These are phyloP conservation scores for Casuarina glauca DNA, from an alignment of 306 rosid species.

Conservation along the genomic window DNA sequence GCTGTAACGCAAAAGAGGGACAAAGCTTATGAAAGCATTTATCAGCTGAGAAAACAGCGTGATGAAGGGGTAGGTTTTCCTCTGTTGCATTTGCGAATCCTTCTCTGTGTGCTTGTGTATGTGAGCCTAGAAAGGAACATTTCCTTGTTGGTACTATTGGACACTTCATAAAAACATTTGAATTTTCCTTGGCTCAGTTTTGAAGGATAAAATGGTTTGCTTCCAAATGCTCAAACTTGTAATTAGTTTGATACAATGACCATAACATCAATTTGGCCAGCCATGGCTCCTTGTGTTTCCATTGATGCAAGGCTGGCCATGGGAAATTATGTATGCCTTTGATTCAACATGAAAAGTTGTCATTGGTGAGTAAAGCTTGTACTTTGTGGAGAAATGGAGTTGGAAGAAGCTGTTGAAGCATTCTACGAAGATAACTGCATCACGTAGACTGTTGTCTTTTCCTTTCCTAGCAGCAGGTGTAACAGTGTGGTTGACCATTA, in stretches of 20 bases:
- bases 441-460: neutral
- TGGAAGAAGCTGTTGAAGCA: neutral
- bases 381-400: neutral
- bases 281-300: neutral
- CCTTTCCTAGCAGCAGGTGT: neutral
- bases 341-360: neutral
- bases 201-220: neutral
- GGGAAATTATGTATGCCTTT: neutral
- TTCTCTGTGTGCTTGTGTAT: neutral
- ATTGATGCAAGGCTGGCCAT: neutral
- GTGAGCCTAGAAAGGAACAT: neutral
- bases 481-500: neutral
- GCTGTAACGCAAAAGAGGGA: constrained; percentile 68
- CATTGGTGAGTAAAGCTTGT: neutral
- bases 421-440: neutral
- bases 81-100: neutral
- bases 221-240: neutral
- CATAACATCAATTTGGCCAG: neutral
- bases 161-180: neutral
- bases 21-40: constrained; percentile 60
- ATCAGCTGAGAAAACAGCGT: constrained; percentile 65
- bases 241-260: neutral
- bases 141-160: constrained; percentile 1
- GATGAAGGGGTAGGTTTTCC: constrained; percentile 72
- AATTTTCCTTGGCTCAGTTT: neutral